These are phyloP conservation scores for Chrysanthemum seticuspe DNA, from an alignment of 129 eudicot species.

Conservation along the genomic window DNA sequence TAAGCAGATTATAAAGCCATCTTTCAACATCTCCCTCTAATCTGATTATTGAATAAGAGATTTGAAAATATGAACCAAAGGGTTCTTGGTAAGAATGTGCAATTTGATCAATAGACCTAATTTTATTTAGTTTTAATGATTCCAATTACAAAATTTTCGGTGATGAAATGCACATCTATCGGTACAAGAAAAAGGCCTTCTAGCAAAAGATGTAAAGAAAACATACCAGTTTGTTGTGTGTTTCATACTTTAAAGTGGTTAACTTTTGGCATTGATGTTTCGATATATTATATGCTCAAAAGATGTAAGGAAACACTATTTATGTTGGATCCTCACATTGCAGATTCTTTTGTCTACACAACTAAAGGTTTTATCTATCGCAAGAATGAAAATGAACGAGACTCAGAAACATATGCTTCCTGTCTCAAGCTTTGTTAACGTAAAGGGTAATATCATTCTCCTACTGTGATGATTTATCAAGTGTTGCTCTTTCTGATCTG, in stretches of 20 bases:
- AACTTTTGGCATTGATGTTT: not conserved
- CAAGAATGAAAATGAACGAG: constrained; percentile 20
- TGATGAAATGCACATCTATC: too few relatives aligned
- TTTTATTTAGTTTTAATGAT: too few relatives aligned
- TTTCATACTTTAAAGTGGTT: not conserved
- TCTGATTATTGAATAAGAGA: too few relatives aligned
- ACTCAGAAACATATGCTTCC: constrained; percentile 17
- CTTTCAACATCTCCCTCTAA: too few relatives aligned
- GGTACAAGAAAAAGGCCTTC: too few relatives aligned
- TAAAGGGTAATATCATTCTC: constrained; percentile 25
- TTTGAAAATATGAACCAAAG: too few relatives aligned
- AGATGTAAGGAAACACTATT: not conserved
- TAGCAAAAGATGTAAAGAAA: too few relatives aligned
- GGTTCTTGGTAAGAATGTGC: too few relatives aligned
- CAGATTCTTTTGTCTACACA: constrained; percentile 18
- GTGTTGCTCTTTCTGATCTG: constrained; percentile 5
- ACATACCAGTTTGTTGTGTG: not conserved
- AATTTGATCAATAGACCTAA: too few relatives aligned
- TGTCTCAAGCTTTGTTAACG: not conserved
- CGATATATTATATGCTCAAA: not conserved
- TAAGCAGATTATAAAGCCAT: too few relatives aligned
- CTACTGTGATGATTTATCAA: constrained; percentile 29
- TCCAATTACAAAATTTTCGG: too few relatives aligned
- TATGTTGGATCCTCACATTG: constrained; percentile 11
- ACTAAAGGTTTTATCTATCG: constrained; percentile 23